Percentiles rank a stretch among this genome's conserved stretches.
Conservation (phyloP, 176 grass and related monocot genomes). For the Tuctoria greenei region DNA sequence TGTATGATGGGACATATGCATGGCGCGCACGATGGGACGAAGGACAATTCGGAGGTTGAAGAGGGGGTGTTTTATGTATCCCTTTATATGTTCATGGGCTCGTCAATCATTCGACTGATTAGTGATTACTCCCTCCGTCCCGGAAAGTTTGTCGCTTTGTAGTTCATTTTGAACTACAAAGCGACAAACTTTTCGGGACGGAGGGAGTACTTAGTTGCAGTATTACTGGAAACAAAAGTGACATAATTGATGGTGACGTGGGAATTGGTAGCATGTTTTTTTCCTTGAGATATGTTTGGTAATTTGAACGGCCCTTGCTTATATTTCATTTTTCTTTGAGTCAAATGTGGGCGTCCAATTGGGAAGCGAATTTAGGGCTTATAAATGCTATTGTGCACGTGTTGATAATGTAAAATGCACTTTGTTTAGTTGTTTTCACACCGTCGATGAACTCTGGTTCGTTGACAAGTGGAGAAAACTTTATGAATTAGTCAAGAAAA, state of each 20-base stretch:
- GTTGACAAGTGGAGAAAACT: too few relatives aligned
- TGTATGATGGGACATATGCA: constrained; percentile 42
- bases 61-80: constrained; percentile 73
- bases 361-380: too few relatives aligned
- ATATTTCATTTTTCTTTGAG: neutral
- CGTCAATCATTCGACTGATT: constrained; percentile 9
- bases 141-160: neutral
- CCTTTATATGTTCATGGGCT: constrained; percentile 35
- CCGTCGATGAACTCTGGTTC: neutral
- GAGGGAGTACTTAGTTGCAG: constrained; percentile 11
- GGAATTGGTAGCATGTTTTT: neutral
- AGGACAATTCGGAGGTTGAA: neutral
- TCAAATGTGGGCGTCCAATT: neutral
- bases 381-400: too few relatives aligned
- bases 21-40: constrained; percentile 7
- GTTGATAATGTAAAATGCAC: too few relatives aligned
- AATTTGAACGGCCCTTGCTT: neutral
- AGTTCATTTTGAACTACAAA: too few relatives aligned
- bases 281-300: neutral
- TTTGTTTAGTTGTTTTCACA: neutral
- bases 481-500: too few relatives aligned
- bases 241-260: constrained; percentile 24
- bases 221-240: neutral
- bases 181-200: too few relatives aligned
- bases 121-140: neutral